Conservation (phyloP, 768 basidiomycete genomes). For the Termitomyces titanicus region DNA sequence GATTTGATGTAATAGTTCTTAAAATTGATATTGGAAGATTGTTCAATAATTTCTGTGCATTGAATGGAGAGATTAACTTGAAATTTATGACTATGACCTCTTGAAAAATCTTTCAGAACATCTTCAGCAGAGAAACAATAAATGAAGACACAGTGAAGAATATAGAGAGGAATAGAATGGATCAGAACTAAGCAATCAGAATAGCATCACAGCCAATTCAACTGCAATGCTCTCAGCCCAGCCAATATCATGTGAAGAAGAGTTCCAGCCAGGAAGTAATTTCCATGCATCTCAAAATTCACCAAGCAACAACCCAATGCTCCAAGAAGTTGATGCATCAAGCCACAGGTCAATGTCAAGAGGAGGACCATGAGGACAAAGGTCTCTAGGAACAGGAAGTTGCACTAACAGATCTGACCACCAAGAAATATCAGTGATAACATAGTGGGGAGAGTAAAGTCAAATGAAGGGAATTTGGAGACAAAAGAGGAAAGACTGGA, state of each 20-base stretch:
- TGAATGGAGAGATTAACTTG: slow-evolving; percentile 3
- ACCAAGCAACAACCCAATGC: slow-evolving; percentile 30
- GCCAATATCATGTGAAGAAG: slow-evolving; percentile 19
- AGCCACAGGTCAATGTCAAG: slow-evolving; percentile 23
- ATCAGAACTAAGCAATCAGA: slow-evolving; percentile 13
- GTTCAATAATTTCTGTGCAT: background rate
- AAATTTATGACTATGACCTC: slow-evolving; percentile 21
- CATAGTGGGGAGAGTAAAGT: slow-evolving; percentile 15
- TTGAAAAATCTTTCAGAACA: slow-evolving; percentile 27
- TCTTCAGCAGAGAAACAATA: no score
- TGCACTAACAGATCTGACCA: slow-evolving; percentile 19
- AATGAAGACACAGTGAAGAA: no score
- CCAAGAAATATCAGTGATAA: slow-evolving; percentile 28
- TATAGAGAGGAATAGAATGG: slow-evolving; percentile 27
- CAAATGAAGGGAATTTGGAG: slow-evolving; percentile 15
- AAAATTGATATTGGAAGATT: background rate
- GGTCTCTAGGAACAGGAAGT: slow-evolving; percentile 6
- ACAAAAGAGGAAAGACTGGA: slow-evolving; percentile 23
- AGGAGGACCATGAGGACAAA: slow-evolving; percentile 3
- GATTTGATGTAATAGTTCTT: no score
- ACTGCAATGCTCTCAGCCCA: slow-evolving; percentile 17
- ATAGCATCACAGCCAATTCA: background rate
- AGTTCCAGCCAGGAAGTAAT: slow-evolving; percentile 14
- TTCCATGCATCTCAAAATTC: slow-evolving; percentile 27
- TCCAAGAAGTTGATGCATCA: slow-evolving; percentile 36